phyloP scores from a whole-genome alignment of 1,284 basidiomycete genomes.

The Apiotrichum siamense region DNA sequence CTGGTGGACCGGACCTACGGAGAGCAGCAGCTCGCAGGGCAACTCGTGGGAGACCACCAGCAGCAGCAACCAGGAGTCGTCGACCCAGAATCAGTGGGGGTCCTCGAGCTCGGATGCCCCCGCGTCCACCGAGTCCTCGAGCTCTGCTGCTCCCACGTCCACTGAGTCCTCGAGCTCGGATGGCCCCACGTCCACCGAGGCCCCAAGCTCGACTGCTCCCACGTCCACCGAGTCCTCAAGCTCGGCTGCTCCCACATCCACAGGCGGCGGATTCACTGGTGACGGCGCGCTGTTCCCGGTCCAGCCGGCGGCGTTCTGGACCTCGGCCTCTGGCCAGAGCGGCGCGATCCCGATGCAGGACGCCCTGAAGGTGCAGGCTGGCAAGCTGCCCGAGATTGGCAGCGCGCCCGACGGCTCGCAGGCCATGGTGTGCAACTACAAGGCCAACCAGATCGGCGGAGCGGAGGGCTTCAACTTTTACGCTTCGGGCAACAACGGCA shows the following conservation, averaged over 20 bases:
- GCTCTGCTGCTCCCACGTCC: not conserved
- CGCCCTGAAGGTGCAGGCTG: constrained; percentile 21
- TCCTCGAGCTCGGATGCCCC: too few species aligned
- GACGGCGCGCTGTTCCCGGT: constrained; percentile 1
- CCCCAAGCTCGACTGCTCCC: not conserved
- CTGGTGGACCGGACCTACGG: too few species aligned
- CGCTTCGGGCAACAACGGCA: constrained; percentile 22
- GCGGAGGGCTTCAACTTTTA: constrained; percentile 39
- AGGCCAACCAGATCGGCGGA: constrained; percentile 28
- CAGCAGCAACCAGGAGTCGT: too few species aligned
- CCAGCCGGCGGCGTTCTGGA: not conserved
- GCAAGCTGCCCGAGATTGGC: constrained; percentile 24
- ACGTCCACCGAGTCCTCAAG: not conserved
- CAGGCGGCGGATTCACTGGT: not conserved
- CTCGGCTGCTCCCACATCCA: not conserved
- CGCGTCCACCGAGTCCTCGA: not conserved
- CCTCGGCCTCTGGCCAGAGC: not conserved
- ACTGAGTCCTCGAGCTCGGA: not conserved
- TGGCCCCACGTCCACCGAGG: not conserved
- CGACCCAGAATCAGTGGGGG: too few species aligned
- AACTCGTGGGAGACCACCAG: too few species aligned
- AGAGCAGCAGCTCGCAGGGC: too few species aligned
- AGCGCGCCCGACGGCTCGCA: constrained; percentile 38
- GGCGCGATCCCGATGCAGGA: not conserved
- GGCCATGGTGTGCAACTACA: constrained; percentile 27